Percentiles rank a stretch among this genome's conserved stretches.
These are phyloP conservation scores for Fusarium hainanense DNA, from an alignment of 2,329 filamentous ascomycete species.

Conservation along the genomic window DNA sequence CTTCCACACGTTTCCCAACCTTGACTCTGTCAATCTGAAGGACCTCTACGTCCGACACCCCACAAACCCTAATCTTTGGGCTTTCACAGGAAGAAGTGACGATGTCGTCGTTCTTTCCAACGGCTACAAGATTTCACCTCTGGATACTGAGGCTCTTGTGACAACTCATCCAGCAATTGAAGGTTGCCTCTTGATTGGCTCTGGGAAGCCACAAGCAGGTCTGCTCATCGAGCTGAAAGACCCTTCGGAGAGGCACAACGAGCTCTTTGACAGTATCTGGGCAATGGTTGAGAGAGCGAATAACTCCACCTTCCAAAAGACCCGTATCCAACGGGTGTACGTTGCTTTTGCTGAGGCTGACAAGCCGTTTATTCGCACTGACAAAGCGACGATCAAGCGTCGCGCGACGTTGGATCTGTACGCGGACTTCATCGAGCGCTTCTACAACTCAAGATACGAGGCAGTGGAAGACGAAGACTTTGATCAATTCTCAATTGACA, in stretches of 20 bases:
- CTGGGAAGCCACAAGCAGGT: not conserved
- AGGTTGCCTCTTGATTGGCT: conserved; percentile 40
- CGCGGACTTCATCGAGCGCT: conserved; percentile 2
- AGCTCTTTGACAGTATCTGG: conserved; percentile 16
- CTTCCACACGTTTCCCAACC: conserved; percentile 49
- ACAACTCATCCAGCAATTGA: conserved; percentile 43
- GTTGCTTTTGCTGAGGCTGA: conserved; percentile 1
- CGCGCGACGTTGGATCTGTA: conserved; percentile 7
- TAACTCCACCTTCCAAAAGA: conserved; percentile 7
- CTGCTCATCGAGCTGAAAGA: conserved; percentile 2
- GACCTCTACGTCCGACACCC: conserved; percentile 48
- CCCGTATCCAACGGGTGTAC: not conserved
- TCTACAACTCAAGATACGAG: conserved; percentile 2
- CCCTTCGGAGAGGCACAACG: not conserved
- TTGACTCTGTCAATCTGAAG: conserved; percentile 46
- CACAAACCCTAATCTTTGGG: conserved; percentile 45
- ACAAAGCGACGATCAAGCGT: conserved; percentile 10
- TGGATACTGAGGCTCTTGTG: conserved; percentile 47
- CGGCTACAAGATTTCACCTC: conserved; percentile 48
- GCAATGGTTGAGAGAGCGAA: not conserved
- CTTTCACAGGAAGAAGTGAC: conserved; percentile 47
- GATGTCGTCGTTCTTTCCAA: conserved; percentile 49
- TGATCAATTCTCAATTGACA: not conserved
- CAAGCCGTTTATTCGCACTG: conserved; percentile 3
- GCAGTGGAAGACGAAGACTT: conserved; percentile 3